These are phyloP conservation scores for Tricholoma matsutake DNA, from an alignment of 768 basidiomycete genomes.

Conservation along the genomic window DNA sequence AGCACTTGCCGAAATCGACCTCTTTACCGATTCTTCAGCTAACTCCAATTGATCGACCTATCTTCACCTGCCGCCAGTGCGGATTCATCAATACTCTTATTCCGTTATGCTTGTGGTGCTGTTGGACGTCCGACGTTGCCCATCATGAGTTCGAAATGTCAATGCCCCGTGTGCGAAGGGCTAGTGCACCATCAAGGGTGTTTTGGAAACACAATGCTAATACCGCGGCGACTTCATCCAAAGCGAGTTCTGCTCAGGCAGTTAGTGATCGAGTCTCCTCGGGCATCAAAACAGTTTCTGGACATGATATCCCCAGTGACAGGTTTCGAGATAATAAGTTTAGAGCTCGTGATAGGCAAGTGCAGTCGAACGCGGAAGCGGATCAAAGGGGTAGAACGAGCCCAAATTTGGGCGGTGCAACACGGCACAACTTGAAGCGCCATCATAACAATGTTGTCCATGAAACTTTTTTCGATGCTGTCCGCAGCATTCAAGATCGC, in stretches of 20 bases:
- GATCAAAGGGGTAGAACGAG: neutral
- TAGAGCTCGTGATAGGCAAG: neutral
- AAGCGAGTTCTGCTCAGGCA: neutral
- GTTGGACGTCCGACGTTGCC: conserved; percentile 43
- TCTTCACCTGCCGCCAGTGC: conserved; percentile 45
- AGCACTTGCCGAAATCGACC: conserved; percentile 44
- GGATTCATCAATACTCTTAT: conserved; percentile 47
- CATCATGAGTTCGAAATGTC: conserved; percentile 37
- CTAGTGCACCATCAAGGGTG: conserved; percentile 27
- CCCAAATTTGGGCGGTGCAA: neutral
- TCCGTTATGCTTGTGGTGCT: conserved; percentile 50
- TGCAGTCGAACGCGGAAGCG: neutral
- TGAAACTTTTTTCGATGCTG: conserved; percentile 2
- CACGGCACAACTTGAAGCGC: neutral
- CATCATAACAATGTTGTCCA: neutral
- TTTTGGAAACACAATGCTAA: conserved; percentile 11
- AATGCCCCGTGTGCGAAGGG: conserved; percentile 33
- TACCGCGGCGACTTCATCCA: neutral
- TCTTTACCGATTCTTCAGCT: conserved; percentile 46
- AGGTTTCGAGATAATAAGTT: neutral
- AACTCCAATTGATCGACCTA: conserved; percentile 35
- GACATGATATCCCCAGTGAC: neutral
- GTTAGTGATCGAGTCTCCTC: neutral
- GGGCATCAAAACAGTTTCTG: neutral
- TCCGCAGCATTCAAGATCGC: neutral